Percentiles rank a stretch among this genome's conserved stretches.
phyloP scores from a whole-genome alignment of 805 yeast species.

The Myxozyma geophila region DNA sequence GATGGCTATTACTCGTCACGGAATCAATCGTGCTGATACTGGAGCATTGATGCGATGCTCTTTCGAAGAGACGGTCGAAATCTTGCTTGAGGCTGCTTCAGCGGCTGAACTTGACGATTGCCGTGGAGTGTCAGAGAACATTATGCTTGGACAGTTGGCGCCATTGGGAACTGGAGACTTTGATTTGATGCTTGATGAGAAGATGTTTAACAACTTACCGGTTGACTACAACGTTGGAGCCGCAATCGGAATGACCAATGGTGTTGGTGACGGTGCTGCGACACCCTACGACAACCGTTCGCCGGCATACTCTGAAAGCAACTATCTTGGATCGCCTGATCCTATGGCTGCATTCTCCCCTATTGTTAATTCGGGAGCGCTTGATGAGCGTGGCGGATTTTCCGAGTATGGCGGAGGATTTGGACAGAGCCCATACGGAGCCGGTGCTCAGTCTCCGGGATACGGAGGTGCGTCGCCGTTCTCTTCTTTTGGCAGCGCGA shows the following conservation, averaged over 20 bases:
- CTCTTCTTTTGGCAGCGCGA: conserved; percentile 68
- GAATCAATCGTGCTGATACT: conserved; percentile 97
- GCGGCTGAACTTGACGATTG: conserved; percentile 97
- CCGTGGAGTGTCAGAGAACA: conserved; percentile 97
- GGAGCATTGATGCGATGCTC: conserved; percentile 99
- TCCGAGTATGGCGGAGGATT: conserved; percentile 83
- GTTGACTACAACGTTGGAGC: conserved; percentile 45
- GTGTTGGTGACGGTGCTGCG: conserved; percentile 70
- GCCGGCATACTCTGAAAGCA: conserved; percentile 63
- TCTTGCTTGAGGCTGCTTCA: conserved; percentile 96
- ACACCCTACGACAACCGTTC: conserved; percentile 82
- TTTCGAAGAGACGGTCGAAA: conserved; percentile 98
- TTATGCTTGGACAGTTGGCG: conserved; percentile 96
- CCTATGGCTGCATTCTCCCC: conserved; percentile 84
- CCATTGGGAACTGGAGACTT: conserved; percentile 99
- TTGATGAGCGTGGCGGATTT: conserved; percentile 81
- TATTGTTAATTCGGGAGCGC: conserved; percentile 80
- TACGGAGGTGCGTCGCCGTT: conserved; percentile 78
- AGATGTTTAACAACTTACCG: conserved; percentile 54
- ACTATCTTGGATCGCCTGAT: conserved; percentile 66
- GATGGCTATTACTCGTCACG: conserved; percentile 99
- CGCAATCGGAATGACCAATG: conserved; percentile 19
- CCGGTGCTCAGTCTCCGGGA: conserved; percentile 61
- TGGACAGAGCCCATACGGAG: conserved; percentile 60
- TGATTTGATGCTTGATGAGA: conserved; percentile 92